Evolutionary conservation across 805 yeast species (phyloP).

Genomic region (Candida silvicultrix): DNA sequence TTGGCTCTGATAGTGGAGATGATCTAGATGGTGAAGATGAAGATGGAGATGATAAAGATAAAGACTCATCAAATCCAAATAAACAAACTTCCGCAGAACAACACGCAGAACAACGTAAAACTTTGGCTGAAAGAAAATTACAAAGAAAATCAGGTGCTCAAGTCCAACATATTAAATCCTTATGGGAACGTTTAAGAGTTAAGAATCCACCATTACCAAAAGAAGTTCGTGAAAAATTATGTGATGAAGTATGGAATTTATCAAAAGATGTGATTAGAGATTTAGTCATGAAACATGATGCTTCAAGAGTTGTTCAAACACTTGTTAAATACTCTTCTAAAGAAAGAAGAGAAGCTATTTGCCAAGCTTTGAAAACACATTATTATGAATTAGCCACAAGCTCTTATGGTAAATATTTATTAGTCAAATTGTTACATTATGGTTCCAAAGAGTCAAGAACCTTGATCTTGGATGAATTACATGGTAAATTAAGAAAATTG

Average conservation of each 20-base stretch:
- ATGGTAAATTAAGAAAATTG: conserved; percentile 83
- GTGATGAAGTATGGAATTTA: conserved; percentile 80
- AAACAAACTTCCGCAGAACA: conserved; percentile 54
- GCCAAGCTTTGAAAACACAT: conserved; percentile 62
- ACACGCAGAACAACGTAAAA: conserved; percentile 77
- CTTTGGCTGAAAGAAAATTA: conserved; percentile 76
- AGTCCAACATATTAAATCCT: conserved; percentile 74
- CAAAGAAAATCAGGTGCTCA: conserved; percentile 82
- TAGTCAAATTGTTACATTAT: conserved; percentile 85
- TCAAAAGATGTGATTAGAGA: conserved; percentile 74
- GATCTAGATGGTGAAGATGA: conserved; percentile 25
- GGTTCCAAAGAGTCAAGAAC: conserved; percentile 81
- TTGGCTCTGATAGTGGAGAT: conserved; percentile 19
- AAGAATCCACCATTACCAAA: conserved; percentile 78
- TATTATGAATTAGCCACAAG: conserved; percentile 83
- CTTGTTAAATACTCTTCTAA: conserved; percentile 79
- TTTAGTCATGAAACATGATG: conserved; percentile 90
- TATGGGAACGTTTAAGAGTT: conserved; percentile 91
- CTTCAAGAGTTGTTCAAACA: conserved; percentile 93
- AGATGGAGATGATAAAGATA: conserved; percentile 20
- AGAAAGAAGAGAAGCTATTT: conserved; percentile 69
- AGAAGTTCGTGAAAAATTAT: conserved; percentile 66
- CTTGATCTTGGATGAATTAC: conserved; percentile 72
- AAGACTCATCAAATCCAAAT: conserved; percentile 25
- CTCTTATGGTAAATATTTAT: conserved; percentile 86